Evolutionary conservation across 2,329 filamentous ascomycete species (phyloP), one percentile per base, ranked within the genome.

Genomic region (Grosmannia huntii): DNA sequence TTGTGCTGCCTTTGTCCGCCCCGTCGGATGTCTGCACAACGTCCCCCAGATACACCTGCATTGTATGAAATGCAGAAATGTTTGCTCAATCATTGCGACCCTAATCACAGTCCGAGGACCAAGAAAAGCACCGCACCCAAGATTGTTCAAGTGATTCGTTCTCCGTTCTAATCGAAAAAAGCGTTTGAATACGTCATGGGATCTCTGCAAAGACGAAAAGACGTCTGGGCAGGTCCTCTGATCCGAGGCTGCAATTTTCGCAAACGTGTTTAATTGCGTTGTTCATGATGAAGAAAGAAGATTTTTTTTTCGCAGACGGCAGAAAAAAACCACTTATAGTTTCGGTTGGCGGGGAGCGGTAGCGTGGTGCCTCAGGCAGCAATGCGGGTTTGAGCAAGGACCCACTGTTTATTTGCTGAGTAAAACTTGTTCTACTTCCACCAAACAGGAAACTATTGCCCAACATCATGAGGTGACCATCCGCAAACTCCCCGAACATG

Each of bases 11-110:
- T 33, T 33, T 7, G 28, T 28, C 31, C 31, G 9, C 31, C 21
- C 46, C 14, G 19, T 48, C 38, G 10, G 3, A 38, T 12, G n/a
- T 7, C 23, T 27, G 16, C 5, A 7, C 23, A 9, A 19, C 2
- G 7, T 48, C 46, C 27, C 54, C 54, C 44, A 38, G 28, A 36
- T n/a, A 27, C 19, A n/a, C 2, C 6, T 51, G n/a, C 11, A 19
- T 10, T 23, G n/a, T 25, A 25, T 11, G 4, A 12, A n/a, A 9
- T 9, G 33, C 44, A 46, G 53, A 19, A 38, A 73, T 76, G 74
- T 76, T 71, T 72, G 74, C 66, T 71, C 73, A 75, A 75, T 76
- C 74, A 76, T 76, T 76, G 74, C 74, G 74, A 68, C 73, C 74
- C 72, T 70, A 68, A 70, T 68, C 73, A 76, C 64, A 59, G 64